These are phyloP conservation scores for Lepidium didymum DNA, from an alignment of 345 rosid genomes.

Conservation along the genomic window DNA sequence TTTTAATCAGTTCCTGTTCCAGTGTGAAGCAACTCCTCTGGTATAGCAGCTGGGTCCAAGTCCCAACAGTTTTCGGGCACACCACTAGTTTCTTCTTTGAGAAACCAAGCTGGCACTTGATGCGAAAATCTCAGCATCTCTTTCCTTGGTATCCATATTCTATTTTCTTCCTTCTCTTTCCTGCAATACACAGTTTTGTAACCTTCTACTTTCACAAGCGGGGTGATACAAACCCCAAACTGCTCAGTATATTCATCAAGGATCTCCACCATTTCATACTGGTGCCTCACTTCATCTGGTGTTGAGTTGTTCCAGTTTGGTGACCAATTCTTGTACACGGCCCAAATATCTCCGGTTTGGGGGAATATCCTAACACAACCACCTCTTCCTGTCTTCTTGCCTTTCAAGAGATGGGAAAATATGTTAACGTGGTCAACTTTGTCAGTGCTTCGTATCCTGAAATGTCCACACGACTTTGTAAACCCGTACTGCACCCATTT, in stretches of 20 bases:
- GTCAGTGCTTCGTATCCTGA: slow-evolving; percentile 79
- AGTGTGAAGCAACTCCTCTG: slow-evolving; percentile 76
- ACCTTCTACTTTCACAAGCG: slow-evolving; percentile 66
- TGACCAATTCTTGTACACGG: slow-evolving; percentile 89
- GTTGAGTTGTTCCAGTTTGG: slow-evolving; percentile 77
- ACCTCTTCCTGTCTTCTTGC: slow-evolving; percentile 89
- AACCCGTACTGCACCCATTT: slow-evolving; percentile 84
- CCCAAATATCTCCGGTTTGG: slow-evolving; percentile 89
- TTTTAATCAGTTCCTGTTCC: slow-evolving; percentile 27
- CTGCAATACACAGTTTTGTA: slow-evolving; percentile 88
- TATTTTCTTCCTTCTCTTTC: slow-evolving; percentile 40
- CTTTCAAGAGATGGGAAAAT: slow-evolving; percentile 81
- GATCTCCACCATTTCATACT: slow-evolving; percentile 95
- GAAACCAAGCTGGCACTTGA: slow-evolving; percentile 89
- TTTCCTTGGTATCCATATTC: slow-evolving; percentile 80
- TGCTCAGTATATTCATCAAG: slow-evolving; percentile 89
- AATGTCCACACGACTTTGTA: slow-evolving; percentile 96
- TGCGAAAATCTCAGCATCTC: slow-evolving; percentile 93
- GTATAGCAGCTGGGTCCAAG: slow-evolving; percentile 96
- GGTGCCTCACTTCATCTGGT: slow-evolving; percentile 74
- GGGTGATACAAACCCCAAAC: slow-evolving; percentile 69
- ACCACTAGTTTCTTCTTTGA: slow-evolving; percentile 47
- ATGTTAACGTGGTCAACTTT: slow-evolving; percentile 81
- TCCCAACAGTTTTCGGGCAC: slow-evolving; percentile 86
- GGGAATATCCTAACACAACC: slow-evolving; percentile 93